phyloP scores from a whole-genome alignment of 768 basidiomycete genomes.

The Phaeotremella fagi region DNA sequence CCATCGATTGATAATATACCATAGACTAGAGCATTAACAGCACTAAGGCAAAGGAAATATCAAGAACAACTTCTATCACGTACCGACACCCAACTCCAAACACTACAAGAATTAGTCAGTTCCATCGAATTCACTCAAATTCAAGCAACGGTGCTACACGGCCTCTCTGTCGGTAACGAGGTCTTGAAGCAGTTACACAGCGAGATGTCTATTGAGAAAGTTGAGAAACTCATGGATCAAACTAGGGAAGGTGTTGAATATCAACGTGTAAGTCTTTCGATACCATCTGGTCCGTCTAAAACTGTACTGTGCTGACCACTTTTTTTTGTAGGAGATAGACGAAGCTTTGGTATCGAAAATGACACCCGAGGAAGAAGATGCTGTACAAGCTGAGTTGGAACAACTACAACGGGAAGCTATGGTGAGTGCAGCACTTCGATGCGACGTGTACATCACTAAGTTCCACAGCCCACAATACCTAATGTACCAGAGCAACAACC shows the following conservation, averaged over 20 bases:
- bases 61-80: conserved; percentile 80
- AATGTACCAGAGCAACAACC: conserved; percentile 22
- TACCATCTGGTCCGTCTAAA: conserved; percentile 4
- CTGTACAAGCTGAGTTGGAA: conserved; percentile 76
- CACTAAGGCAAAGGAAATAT: conserved; percentile 85
- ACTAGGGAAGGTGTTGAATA: conserved; percentile 89
- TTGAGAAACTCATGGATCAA: conserved; percentile 90
- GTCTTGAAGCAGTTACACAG: conserved; percentile 90
- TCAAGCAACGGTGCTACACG: conserved; percentile 86
- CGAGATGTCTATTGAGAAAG: conserved; percentile 84
- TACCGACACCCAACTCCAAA: conserved; percentile 86
- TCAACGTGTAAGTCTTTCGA: conserved; percentile 60
- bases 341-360: conserved; percentile 77
- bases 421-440: conserved; percentile 7
- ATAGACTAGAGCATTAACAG: conserved; percentile 65
- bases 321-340: conserved; percentile 69
- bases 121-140: conserved; percentile 95
- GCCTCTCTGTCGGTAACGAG: conserved; percentile 85
- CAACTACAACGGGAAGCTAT: conserved; percentile 56
- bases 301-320: not conserved
- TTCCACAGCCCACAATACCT: conserved; percentile 34
- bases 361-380: conserved; percentile 85
- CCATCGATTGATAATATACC: not conserved
- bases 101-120: conserved; percentile 82
- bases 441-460: not conserved